Evolutionary conservation across 805 yeast species (phyloP).

Genomic region (Barnettozyma californica): DNA sequence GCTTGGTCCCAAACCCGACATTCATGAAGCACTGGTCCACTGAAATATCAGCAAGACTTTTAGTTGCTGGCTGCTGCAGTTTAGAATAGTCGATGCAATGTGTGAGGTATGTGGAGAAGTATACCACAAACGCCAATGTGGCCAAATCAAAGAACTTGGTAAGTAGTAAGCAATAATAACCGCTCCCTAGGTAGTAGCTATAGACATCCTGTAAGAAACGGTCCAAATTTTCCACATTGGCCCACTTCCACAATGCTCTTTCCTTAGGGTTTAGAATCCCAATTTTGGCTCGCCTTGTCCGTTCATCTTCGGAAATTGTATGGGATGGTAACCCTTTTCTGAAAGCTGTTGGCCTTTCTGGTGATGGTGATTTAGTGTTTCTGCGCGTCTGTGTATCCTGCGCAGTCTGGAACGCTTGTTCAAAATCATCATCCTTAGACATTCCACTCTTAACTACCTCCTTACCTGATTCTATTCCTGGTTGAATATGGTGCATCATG

Average conservation of each 20-base stretch:
- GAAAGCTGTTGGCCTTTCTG: neutral
- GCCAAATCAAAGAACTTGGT: slow-evolving; percentile 60
- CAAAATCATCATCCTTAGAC: neutral
- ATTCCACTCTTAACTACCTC: neutral
- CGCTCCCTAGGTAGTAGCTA: slow-evolving; percentile 79
- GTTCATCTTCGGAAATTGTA: slow-evolving; percentile 16
- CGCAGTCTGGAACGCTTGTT: neutral
- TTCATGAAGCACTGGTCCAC: slow-evolving; percentile 36
- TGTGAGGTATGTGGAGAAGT: slow-evolving; percentile 70
- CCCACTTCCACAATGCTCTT: slow-evolving; percentile 92
- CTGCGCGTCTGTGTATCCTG: neutral
- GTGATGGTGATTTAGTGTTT: neutral
- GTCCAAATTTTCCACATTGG: slow-evolving; percentile 90
- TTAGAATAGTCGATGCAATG: slow-evolving; percentile 72
- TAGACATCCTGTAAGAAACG: slow-evolving; percentile 79
- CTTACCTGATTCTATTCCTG: neutral
- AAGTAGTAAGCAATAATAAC: slow-evolving; percentile 71
- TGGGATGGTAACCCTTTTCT: neutral
- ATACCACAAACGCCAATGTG: slow-evolving; percentile 74
- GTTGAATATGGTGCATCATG: slow-evolving; percentile 10
- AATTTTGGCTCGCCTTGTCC: slow-evolving; percentile 24
- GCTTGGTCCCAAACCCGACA: slow-evolving; percentile 47
- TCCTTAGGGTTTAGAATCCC: slow-evolving; percentile 57
- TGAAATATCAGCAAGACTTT: slow-evolving; percentile 27
- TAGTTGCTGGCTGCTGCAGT: slow-evolving; percentile 29